Conservation (phyloP, 495 filamentous ascomycete genomes). For the Friedmanniomyces endolithicus region DNA sequence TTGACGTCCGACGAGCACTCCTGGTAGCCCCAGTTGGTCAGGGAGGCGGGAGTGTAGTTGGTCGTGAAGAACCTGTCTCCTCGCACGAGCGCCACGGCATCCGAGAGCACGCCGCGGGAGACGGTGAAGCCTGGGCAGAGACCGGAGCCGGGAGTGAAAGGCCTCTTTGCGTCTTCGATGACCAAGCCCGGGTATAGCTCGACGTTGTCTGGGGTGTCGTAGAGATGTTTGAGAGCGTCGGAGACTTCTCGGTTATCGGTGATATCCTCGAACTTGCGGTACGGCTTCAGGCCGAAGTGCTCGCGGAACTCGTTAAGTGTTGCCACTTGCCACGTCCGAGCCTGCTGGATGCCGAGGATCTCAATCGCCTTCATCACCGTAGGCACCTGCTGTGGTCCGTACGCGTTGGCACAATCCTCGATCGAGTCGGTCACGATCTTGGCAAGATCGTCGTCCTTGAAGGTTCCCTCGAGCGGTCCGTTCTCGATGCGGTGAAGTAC, state of each 20-base stretch:
- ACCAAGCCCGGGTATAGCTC: conserved; percentile 75
- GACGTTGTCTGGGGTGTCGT: conserved; percentile 67
- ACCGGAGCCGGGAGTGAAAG: conserved; percentile 65
- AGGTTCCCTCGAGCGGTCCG: conserved; percentile 38
- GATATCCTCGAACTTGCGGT: conserved; percentile 75
- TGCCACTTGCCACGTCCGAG: conserved; percentile 68
- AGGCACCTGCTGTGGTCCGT: conserved; percentile 66
- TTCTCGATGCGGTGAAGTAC: conserved; percentile 12
- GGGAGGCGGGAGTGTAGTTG: conserved; percentile 52
- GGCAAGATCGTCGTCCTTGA: conserved; percentile 51
- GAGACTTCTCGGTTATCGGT: conserved; percentile 65
- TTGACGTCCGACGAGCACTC: conserved; percentile 38
- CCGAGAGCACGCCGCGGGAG: conserved; percentile 70
- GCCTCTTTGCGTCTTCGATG: conserved; percentile 64
- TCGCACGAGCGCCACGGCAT: conserved; percentile 74
- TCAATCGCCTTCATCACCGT: conserved; percentile 61
- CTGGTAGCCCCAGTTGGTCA: conserved; percentile 69
- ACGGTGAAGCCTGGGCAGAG: conserved; percentile 73
- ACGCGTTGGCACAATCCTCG: conserved; percentile 38
- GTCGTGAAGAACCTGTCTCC: conserved; percentile 79
- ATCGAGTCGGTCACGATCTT: conserved; percentile 46
- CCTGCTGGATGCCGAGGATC: conserved; percentile 75
- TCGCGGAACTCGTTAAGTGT: conserved; percentile 79
- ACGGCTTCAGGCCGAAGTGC: conserved; percentile 62
- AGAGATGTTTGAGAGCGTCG: conserved; percentile 58